Base-by-base conservation (phyloP, 1,284 basidiomycete species). In the Gomphus bonarii region DNA sequence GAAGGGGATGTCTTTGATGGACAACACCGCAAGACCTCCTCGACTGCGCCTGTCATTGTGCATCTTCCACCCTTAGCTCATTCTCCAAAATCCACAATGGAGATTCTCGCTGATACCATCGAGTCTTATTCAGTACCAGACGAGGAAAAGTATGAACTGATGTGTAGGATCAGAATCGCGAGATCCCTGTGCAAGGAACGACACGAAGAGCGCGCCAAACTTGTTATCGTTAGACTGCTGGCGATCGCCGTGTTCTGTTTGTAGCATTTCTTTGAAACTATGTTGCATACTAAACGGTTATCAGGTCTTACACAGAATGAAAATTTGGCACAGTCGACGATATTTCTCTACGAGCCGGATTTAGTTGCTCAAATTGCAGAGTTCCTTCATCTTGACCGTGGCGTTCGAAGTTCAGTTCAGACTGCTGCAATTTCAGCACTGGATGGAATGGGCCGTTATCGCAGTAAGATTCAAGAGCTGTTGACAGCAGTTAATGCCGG, bases 281-380 rank as follows among this genome's bases (percentile, higher is more conserved):
- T 8, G 22, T 53, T 53, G 36, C 18, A 61, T 67, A 52, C n/a
- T 46, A 33, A 50, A n/a, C 43, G 63, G 9, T 3, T 22, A 12
- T 12, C 59, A 73, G 88, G 86, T 20, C 89, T 91, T 68, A 91
- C 87, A 56, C 82, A 89, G 70, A 67, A 77, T 42, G 95, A 99
- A 69, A 77, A 78, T 31, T 80, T 85, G 65, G 89, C 90, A 3
- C 79, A 84, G 58, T 83, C 88, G 1, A 84, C 87, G 12, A 77
- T 98, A 48, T 97, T 98, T 73, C 77, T 97, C 20, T 95, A 94
- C 67, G 95, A 99, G 69, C 95, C 95, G 16, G 91, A 95, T 65
- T 75, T 97, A 49, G 84, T 95, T 61, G 75, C 78, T 1, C 88
- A 95, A 65, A 77, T 97, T 56, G 88, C 92, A n/a, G 92, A 95